Evolutionary conservation across 2,329 filamentous ascomycete species (phyloP).

Genomic region (Cercospora sojina): DNA sequence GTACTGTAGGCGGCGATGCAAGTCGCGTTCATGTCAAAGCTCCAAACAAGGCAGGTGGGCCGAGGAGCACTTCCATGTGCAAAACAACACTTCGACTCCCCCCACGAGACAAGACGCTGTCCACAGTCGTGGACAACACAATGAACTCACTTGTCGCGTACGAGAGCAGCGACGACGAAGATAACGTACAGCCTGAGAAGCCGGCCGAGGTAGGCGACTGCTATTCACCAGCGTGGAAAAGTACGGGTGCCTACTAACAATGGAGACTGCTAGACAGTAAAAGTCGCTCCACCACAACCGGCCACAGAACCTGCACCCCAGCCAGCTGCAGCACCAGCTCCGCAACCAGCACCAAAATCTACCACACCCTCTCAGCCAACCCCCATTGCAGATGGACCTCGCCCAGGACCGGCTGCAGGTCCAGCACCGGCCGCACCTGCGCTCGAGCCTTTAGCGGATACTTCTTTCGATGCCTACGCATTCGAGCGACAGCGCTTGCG

Average conservation of each 20-base stretch:
- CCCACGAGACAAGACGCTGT: neutral
- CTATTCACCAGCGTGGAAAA: constrained; percentile 28
- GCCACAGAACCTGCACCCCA: neutral
- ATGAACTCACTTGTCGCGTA: constrained; percentile 45
- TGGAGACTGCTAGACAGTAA: constrained; percentile 33
- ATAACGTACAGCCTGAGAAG: constrained; percentile 32
- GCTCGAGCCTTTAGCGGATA: constrained; percentile 22
- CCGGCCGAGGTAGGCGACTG: constrained; percentile 43
- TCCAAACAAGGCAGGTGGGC: constrained; percentile 6
- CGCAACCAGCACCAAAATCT: neutral
- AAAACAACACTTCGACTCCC: neutral
- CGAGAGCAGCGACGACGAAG: constrained; percentile 50
- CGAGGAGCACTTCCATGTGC: neutral
- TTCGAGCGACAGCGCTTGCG: constrained; percentile 63
- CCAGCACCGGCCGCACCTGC: constrained; percentile 6
- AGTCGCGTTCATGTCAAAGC: constrained; percentile 12
- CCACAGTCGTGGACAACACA: neutral
- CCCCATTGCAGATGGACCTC: constrained; percentile 3
- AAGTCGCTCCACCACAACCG: neutral
- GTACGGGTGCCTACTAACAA: constrained; percentile 50
- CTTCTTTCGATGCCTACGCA: constrained; percentile 63
- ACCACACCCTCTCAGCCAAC: neutral
- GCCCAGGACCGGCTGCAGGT: constrained; percentile 18
- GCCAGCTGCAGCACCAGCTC: neutral
- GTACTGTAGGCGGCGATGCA: constrained; percentile 9